Evolutionary conservation across 116 monocot genomes (phyloP).

Genomic region (Posidonia oceanica): DNA sequence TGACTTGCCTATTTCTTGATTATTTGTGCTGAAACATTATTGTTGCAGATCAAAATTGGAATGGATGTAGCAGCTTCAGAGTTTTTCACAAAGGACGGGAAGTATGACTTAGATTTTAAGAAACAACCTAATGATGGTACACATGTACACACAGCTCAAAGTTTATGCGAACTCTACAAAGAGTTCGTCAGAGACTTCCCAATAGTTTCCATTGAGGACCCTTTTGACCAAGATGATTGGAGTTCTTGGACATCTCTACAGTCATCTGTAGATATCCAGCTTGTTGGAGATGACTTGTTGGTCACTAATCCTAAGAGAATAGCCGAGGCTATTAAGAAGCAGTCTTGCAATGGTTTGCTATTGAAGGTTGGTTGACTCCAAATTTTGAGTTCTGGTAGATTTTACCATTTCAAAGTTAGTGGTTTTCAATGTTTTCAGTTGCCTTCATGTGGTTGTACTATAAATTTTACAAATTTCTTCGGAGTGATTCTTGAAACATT

Average conservation of each 20-base stretch:
- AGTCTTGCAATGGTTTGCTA: slow-evolving; percentile 82
- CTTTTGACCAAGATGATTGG: slow-evolving; percentile 99
- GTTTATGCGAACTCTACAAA: slow-evolving; percentile 69
- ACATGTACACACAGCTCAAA: slow-evolving; percentile 51
- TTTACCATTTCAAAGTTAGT: background rate
- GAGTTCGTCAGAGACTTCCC: slow-evolving; percentile 89
- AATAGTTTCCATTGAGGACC: slow-evolving; percentile 94
- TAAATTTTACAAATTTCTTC: too few relatives aligned
- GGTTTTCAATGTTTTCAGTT: background rate
- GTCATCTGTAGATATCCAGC: slow-evolving; percentile 78
- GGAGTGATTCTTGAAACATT: too few relatives aligned
- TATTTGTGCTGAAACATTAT: slow-evolving; percentile 1
- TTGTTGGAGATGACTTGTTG: slow-evolving; percentile 93
- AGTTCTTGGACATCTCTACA: slow-evolving; percentile 68
- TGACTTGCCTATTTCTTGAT: background rate
- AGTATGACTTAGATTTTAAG: slow-evolving; percentile 84
- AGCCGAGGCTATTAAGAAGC: slow-evolving; percentile 77
- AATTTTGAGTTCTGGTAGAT: background rate
- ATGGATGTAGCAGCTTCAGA: slow-evolving; percentile 98
- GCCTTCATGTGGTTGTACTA: too few relatives aligned
- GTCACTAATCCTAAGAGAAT: slow-evolving; percentile 95
- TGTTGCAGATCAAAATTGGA: slow-evolving; percentile 82
- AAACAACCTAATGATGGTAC: slow-evolving; percentile 89
- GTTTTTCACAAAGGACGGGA: slow-evolving; percentile 74
- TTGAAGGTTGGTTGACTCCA: slow-evolving; percentile 40